Percentiles rank a stretch among this genome's conserved stretches.
Evolutionary conservation across 768 basidiomycete species (phyloP).

Genomic region (Pholiota microspora): DNA sequence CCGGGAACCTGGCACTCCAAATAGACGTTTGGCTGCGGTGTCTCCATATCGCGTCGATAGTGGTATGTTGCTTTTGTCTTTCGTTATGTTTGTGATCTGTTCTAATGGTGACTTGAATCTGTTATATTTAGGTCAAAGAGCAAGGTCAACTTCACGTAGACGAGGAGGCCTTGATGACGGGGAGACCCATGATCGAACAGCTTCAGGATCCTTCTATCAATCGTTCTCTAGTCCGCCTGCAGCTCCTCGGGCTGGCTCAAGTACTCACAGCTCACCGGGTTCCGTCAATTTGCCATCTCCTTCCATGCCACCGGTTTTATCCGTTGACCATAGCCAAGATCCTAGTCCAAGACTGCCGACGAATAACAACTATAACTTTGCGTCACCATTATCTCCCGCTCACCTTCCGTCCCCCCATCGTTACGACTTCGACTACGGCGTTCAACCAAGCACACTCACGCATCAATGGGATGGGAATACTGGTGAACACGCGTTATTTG

Average conservation of each 20-base stretch:
- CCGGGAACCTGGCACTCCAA: conserved; percentile 50
- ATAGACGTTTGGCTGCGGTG: conserved; percentile 54
- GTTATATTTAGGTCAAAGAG: conserved; percentile 47
- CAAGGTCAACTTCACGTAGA: conserved; percentile 73
- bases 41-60: conserved; percentile 68
- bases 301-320: conserved; percentile 41
- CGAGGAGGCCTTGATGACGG: conserved; percentile 71
- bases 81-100: conserved; percentile 1
- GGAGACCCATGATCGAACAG: conserved; percentile 44
- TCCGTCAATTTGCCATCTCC: conserved; percentile 75
- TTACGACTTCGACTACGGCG: conserved; percentile 55
- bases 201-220: conserved; percentile 45
- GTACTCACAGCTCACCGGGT: conserved; percentile 74
- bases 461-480: conserved; percentile 47
- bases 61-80: conserved; percentile 33
- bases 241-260: conserved; percentile 37
- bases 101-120: conserved; percentile 1
- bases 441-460: conserved; percentile 36
- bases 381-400: conserved; percentile 50
- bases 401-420: conserved; percentile 51
- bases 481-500: conserved; percentile 30
- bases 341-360: conserved; percentile 53
- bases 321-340: conserved; percentile 26
- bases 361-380: conserved; percentile 42
- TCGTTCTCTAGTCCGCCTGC: conserved; percentile 55